Evolutionary conservation across 228 moss, liverwort and hornwort species (phyloP).

Genomic region (Sphagnum magellanicum): DNA sequence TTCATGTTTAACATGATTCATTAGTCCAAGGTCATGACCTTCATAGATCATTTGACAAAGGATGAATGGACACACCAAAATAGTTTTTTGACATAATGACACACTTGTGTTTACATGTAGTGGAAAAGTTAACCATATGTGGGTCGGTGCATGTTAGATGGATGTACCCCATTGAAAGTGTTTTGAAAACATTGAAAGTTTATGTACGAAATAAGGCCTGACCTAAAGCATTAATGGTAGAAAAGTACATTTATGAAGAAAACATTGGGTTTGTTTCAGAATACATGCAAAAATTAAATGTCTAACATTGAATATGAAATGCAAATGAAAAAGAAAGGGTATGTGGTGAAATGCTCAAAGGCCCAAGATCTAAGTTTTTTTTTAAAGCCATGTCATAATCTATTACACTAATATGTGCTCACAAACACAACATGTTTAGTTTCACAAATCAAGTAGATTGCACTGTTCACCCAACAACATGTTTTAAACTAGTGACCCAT

Average conservation of each 20-base stretch:
- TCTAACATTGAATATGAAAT: not conserved
- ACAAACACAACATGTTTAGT: too few relatives aligned
- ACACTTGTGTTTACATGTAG: slow-evolving; percentile 1
- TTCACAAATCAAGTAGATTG: too few relatives aligned
- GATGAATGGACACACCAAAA: too few relatives aligned
- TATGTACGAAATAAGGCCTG: not conserved
- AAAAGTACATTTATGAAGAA: not conserved
- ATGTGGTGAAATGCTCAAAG: too few relatives aligned
- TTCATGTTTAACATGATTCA: too few relatives aligned
- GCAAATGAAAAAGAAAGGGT: not conserved
- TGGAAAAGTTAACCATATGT: slow-evolving; percentile 1
- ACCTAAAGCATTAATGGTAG: not conserved
- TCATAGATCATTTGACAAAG: too few relatives aligned
- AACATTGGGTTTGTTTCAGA: not conserved
- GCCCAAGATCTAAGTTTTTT: too few relatives aligned
- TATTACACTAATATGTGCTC: too few relatives aligned
- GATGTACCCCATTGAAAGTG: not conserved
- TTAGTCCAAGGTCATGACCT: too few relatives aligned
- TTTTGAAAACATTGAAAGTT: not conserved
- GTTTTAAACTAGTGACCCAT: too few relatives aligned
- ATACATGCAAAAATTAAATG: not conserved
- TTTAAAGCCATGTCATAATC: too few relatives aligned
- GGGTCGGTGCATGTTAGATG: not conserved
- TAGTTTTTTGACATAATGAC: slow-evolving; percentile 4
- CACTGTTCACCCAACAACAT: too few relatives aligned